phyloP scores from a whole-genome alignment of 805 yeast genomes.

The Yarrowia sp. region DNA sequence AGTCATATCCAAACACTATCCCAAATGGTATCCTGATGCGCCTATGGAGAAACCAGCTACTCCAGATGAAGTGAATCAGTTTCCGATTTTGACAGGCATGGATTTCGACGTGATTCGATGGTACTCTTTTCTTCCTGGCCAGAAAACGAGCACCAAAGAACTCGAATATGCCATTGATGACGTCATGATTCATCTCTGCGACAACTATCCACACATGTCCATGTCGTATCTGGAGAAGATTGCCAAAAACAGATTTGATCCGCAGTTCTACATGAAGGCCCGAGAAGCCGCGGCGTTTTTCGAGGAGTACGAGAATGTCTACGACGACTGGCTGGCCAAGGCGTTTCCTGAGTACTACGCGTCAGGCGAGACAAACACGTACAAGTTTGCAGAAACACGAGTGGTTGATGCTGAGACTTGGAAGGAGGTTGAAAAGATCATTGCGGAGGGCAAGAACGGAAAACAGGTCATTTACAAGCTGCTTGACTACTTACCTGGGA shows the following conservation, averaged over 20 bases:
- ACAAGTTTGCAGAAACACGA: not conserved
- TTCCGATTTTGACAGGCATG: not conserved
- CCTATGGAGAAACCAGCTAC: not conserved
- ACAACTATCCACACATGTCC: not conserved
- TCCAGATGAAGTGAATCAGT: not conserved
- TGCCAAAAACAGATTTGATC: not conserved
- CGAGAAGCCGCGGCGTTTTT: not conserved
- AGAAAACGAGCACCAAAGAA: not conserved
- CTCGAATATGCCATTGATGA: not conserved
- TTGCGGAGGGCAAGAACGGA: not conserved
- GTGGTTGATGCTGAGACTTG: not conserved
- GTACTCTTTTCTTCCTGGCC: not conserved
- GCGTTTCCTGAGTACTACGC: not conserved
- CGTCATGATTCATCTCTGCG: not conserved
- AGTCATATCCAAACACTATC: not conserved
- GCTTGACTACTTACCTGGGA: not conserved
- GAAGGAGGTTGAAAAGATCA: not conserved
- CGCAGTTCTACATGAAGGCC: not conserved
- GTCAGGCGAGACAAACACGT: not conserved
- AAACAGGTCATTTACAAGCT: not conserved
- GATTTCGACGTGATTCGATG: not conserved
- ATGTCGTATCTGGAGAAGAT: not conserved
- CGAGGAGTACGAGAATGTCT: not conserved
- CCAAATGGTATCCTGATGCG: slow-evolving; percentile 3
- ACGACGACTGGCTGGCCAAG: not conserved